These are phyloP conservation scores for Epithele typhae DNA, from an alignment of 768 basidiomycete genomes.

Conservation along the genomic window DNA sequence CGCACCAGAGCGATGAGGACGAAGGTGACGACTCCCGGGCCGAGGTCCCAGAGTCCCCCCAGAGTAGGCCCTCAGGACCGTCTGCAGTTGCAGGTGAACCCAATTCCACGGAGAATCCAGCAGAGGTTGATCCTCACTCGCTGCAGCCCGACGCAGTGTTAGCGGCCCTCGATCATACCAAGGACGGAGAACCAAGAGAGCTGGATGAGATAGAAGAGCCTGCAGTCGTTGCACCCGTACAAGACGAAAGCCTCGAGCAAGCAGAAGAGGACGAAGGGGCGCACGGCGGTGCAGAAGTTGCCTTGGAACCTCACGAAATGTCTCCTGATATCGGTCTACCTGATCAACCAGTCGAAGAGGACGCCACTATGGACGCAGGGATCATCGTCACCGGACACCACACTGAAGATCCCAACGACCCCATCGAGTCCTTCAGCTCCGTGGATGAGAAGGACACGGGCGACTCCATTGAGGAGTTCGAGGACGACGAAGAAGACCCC, in stretches of 20 bases:
- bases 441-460: conserved; percentile 6
- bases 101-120: no score
- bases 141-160: background rate
- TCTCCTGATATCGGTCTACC: conserved; percentile 1
- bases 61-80: no score
- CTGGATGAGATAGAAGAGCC: background rate
- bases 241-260: background rate
- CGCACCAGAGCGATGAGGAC: conserved; percentile 1
- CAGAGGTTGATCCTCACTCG: conserved; percentile 6
- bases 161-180: background rate
- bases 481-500: background rate
- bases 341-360: background rate
- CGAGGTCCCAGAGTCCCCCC: no score
- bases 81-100: no score
- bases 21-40: conserved; percentile 2
- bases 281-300: background rate
- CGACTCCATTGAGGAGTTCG: conserved; percentile 29
- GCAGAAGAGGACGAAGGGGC: conserved; percentile 3
- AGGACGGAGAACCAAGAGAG: background rate
- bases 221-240: background rate
- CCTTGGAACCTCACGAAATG: background rate
- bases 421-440: conserved; percentile 34
- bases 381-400: background rate
- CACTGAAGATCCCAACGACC: conserved; percentile 27
- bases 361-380: background rate